Conservation (phyloP, 305 asterid species). For the Ajuga reptans region DNA sequence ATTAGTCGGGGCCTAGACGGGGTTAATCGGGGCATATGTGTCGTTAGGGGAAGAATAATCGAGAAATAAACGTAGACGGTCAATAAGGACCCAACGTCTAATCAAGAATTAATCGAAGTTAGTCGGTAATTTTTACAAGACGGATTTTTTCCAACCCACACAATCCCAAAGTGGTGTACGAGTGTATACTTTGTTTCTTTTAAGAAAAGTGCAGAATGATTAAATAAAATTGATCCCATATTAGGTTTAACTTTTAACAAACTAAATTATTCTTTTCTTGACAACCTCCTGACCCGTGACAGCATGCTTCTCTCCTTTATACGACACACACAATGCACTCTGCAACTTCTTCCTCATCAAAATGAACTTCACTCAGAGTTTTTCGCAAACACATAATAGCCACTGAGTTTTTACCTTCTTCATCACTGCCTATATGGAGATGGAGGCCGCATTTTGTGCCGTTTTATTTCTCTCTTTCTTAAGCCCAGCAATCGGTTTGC, state of each 20-base stretch:
- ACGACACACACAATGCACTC: slow-evolving; percentile 41
- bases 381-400: slow-evolving; percentile 13
- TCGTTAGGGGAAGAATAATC: no score
- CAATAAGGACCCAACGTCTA: no score
- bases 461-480: slow-evolving; percentile 32
- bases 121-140: no score
- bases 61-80: no score
- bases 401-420: background rate
- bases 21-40: no score
- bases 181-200: background rate
- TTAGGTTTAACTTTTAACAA: slow-evolving; percentile 18
- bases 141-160: no score
- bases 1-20: no score
- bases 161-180: background rate
- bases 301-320: slow-evolving; percentile 65
- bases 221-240: slow-evolving; percentile 30
- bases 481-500: slow-evolving; percentile 47
- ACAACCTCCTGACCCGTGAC: slow-evolving; percentile 70
- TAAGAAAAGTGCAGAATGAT: background rate
- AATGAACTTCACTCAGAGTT: slow-evolving; percentile 38
- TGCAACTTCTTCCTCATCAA: slow-evolving; percentile 34
- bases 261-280: slow-evolving; percentile 40
- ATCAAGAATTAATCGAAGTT: no score
- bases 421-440: slow-evolving; percentile 20
- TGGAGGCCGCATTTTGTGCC: slow-evolving; percentile 31